Evolutionary conservation across 345 rosid genomes (phyloP).

Genomic region (Adansonia digitata): DNA sequence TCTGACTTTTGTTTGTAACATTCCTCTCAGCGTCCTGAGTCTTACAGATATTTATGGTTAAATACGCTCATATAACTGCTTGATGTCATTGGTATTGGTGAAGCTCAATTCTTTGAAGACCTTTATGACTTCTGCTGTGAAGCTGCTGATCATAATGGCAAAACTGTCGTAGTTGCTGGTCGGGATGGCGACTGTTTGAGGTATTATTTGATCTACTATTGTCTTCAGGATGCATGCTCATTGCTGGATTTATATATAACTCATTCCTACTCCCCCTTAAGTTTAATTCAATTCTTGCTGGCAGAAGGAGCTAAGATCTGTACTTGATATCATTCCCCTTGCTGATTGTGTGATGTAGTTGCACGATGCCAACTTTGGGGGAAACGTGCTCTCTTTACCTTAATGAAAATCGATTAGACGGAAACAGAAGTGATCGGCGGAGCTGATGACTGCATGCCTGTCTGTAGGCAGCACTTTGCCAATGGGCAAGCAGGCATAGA

Average conservation of each 20-base stretch:
- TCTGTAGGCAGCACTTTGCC: constrained; percentile 69
- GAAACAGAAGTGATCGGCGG: constrained; percentile 69
- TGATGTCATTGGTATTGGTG: constrained; percentile 93
- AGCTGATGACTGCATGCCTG: constrained; percentile 79
- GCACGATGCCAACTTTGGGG: constrained; percentile 83
- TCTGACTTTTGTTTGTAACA: too few relatives aligned
- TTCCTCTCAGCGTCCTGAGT: background rate
- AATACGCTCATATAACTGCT: constrained; percentile 36
- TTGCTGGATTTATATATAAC: too few relatives aligned
- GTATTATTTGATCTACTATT: constrained; percentile 17
- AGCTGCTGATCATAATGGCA: constrained; percentile 82
- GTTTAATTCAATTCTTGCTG: constrained; percentile 6
- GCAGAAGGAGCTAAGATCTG: constrained; percentile 76
- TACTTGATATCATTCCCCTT: constrained; percentile 49
- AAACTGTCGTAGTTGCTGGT: constrained; percentile 86
- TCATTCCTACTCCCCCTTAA: background rate
- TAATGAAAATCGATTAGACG: constrained; percentile 67
- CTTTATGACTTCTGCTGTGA: constrained; percentile 82
- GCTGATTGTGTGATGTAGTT: constrained; percentile 43
- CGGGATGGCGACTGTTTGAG: constrained; percentile 85
- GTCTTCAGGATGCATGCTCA: background rate
- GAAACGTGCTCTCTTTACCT: constrained; percentile 60
- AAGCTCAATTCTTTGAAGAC: constrained; percentile 90
- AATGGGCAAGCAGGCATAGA: constrained; percentile 65
- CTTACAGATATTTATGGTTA: background rate